Base-by-base conservation (phyloP, 257 asterid species). In the Thymus mandschuricus region DNA sequence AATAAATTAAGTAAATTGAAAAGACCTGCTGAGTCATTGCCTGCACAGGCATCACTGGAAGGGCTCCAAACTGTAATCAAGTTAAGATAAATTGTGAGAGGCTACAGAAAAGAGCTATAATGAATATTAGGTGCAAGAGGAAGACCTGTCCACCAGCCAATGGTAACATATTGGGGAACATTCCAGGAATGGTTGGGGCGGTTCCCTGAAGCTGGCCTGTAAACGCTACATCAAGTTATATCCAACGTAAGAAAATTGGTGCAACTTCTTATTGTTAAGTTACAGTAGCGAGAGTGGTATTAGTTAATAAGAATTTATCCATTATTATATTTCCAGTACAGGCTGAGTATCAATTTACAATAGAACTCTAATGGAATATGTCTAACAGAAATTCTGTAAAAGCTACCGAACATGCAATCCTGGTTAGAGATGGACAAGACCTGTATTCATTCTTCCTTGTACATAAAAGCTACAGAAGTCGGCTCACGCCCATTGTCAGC, bases 401-500 rank as follows among this genome's bases (percentile, higher is more conserved):
- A 82, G 78, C 91, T 83, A 87, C 85, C 83, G 83, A 85, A 80
- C 92, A 83, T 80, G 90, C 91, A 84, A 83, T 87, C 95, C 97
- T 86, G 87, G 97, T 81, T 85, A 94, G 88, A 89, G 96, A 89
- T 94, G 93, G 85, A 89, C 92, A 92, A 74, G 90, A 95, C 98
- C 98, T 95, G 99, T 83, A 71, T 82, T 82, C 86, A 77, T 88
- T 87, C 97, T 86, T 81, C 95, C 89, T 83, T 88, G 97, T 81
- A 93, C 89, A 91, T 87, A 81, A 84, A 89, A 92, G 98, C 98
- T 95, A 95, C 92, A 89, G 99, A 86, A 82, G 97, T 89, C 97
- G 84, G 94, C 95, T 89, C 99, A 95, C 88, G 88, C 92, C 96
- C 97, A 95, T 89, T 89, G 97, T 84, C 99, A 89, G 96, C 97